Evolutionary conservation across 768 basidiomycete species (phyloP).

Genomic region (Infundibulicybe gibba): DNA sequence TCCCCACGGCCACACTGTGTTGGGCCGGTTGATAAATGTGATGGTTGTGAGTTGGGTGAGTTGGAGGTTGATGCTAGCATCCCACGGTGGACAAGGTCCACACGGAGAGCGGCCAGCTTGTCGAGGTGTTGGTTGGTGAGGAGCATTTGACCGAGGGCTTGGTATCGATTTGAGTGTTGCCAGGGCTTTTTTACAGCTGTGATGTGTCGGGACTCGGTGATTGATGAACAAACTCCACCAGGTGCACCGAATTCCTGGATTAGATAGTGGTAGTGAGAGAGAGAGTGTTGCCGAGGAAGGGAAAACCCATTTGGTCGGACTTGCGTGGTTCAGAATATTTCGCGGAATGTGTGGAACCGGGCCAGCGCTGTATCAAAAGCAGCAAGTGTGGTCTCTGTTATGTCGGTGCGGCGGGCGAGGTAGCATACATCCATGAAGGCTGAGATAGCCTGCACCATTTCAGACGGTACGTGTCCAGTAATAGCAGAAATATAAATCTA

Average conservation of each 20-base stretch:
- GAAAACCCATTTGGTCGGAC: neutral
- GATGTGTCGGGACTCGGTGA: neutral
- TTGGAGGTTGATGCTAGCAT: neutral
- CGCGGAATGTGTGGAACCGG: neutral
- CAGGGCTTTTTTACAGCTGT: neutral
- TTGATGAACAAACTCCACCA: neutral
- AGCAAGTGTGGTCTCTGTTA: neutral
- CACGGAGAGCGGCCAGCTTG: neutral
- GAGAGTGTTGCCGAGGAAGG: neutral
- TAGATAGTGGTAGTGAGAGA: neutral
- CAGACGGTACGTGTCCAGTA: neutral
- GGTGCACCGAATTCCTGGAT: neutral
- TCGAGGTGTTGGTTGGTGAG: neutral
- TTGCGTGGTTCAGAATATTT: neutral
- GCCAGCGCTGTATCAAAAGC: neutral
- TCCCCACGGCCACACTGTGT: neutral
- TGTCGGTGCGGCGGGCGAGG: neutral
- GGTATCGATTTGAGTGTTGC: neutral
- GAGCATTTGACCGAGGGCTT: neutral
- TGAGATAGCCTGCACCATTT: neutral
- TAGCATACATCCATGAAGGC: neutral
- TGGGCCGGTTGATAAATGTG: neutral
- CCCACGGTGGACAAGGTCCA: neutral
- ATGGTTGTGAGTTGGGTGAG: neutral
- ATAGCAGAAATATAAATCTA: constrained; percentile 11